Percentiles rank a stretch among this genome's conserved stretches.
Conservation (phyloP, 225 moss, liverwort and hornwort genomes). For the Asterella californica region DNA sequence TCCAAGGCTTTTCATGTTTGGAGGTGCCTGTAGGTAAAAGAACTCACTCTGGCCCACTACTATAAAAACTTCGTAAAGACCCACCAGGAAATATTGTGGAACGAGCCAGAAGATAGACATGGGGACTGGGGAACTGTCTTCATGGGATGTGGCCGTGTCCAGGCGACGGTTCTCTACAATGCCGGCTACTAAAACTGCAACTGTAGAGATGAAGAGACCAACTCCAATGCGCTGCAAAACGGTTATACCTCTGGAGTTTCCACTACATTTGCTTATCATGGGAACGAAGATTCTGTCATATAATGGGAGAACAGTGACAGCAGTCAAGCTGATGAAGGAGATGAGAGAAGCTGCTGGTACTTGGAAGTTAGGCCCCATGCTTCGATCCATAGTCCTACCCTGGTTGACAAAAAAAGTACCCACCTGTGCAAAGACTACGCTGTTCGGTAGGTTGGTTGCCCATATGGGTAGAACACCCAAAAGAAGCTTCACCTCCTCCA, state of each 20-base stretch:
- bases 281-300: slow-evolving; percentile 52
- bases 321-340: slow-evolving; percentile 33
- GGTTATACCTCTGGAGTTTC: slow-evolving; percentile 49
- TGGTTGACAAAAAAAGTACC: slow-evolving; percentile 57
- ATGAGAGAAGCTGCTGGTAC: slow-evolving; percentile 57
- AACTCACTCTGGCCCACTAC: slow-evolving; percentile 73
- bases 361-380: slow-evolving; percentile 35
- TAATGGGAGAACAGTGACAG: slow-evolving; percentile 43
- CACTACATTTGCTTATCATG: slow-evolving; percentile 30
- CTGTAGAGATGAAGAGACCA: slow-evolving; percentile 42
- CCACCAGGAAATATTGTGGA: slow-evolving; percentile 66
- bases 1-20: slow-evolving; percentile 66
- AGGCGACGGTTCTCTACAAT: slow-evolving; percentile 48
- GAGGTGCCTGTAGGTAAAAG: slow-evolving; percentile 68
- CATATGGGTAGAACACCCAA: slow-evolving; percentile 54
- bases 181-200: slow-evolving; percentile 44
- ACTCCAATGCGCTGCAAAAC: slow-evolving; percentile 55
- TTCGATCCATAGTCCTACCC: slow-evolving; percentile 53
- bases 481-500: slow-evolving; percentile 62
- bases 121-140: slow-evolving; percentile 24
- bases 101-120: slow-evolving; percentile 83
- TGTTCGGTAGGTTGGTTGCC: slow-evolving; percentile 43
- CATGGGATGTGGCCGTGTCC: slow-evolving; percentile 27
- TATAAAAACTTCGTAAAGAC: slow-evolving; percentile 67
- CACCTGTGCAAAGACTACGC: slow-evolving; percentile 45